Base-by-base conservation (phyloP, 805 yeast species). In the Wickerhamiella parazyma region DNA sequence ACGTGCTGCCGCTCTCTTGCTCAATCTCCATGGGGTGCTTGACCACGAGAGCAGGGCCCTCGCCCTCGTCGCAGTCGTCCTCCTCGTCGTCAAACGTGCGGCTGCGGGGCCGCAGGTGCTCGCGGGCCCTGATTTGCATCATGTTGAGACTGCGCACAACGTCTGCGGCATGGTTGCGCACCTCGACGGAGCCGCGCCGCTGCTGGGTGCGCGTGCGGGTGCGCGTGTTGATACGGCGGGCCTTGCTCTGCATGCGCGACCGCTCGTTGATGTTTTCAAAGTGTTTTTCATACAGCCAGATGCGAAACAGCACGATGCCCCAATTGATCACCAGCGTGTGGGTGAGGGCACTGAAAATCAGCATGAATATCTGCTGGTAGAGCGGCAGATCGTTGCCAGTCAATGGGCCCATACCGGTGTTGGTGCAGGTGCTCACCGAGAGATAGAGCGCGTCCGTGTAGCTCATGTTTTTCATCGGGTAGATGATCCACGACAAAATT, bases 311-410 rank as follows among this genome's bases (percentile, higher is more conserved):
- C 7, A 85, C 77, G 28, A 91, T 65, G 1, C 73, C 70, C 0
- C 94, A 75, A 58, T 91, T 94, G 43, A 93, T 83, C 56, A 80
- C 79, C 17, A 91, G 82, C 1, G 97, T 97, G 0, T 94, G 86
- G 3, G 93, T 73, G 17, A 85, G 52, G 49, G 75, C 67, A 22
- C 87, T 63, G 2, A 75, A 47, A 10, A 82, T 50, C 56, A 78
- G 84, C 2, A 89, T 60, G 8, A 72, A 66, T 12, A 86, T 71
- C 57, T 89, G 97, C 60, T 91, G 98, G 63, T 79, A 89, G 36
- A 81, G 58, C 0, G 69, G 62, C 45, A 87, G 51, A 0, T 66
- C 61, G 57, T 84, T 84, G 31, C 79, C 50, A 52, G 85, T 75
- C 19, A 83, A 67, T 0, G 95, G 80, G 57, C 85, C 86, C 44